Evolutionary conservation across 495 filamentous ascomycete genomes (phyloP), one percentile per base, ranked within the genome.

Genomic region (Cenococcum geophilum): DNA sequence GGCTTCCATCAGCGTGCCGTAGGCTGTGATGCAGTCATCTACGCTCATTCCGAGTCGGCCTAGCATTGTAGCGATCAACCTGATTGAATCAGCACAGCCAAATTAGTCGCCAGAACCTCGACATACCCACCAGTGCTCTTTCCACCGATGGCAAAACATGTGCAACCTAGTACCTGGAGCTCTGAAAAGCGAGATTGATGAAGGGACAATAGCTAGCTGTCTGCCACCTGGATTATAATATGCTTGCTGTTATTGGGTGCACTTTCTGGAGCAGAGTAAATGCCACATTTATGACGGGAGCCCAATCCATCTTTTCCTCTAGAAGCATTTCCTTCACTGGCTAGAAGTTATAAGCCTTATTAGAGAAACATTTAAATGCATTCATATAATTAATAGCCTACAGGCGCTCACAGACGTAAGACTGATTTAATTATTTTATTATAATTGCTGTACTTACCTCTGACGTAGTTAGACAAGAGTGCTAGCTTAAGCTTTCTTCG

Each of bases 161-260:
- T 79, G 75, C 57, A 57, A 66, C 16, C 59, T 77, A 0, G 43
- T n/a, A n/a, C 60, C 68, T 27, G 70, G 75, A 37, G 66, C 54
- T 45, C 49, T 57, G n/a, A 37, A 54, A 25, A 51, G 11, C 65
- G 69, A 42, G 9, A 65, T 12, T 69, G 72, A 35, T 27, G 76
- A 5, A 66, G 71, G 59, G 78, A 80, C 57, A 66, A 76, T 12
- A 80, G 78, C 68, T 71, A 69, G 73, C 66, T 10, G 78, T 77
- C 60, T 79, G 10, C 64, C 71, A 34, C n/a, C n/a, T n/a, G n/a
- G n/a, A n/a, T n/a, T n/a, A n/a, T n/a, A n/a, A n/a, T n/a, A n/a
- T n/a, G n/a, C 14, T 12, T 82, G 79, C 68, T 72, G 68, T 10
- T 79, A 78, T 57, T 82, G 75, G 79, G 68, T 76, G 45, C 50